A percentile compares a stretch with the other conserved stretches of the same genome.
Conservation (phyloP, 176 grass and related monocot genomes). For the Guadua angustifolia region DNA sequence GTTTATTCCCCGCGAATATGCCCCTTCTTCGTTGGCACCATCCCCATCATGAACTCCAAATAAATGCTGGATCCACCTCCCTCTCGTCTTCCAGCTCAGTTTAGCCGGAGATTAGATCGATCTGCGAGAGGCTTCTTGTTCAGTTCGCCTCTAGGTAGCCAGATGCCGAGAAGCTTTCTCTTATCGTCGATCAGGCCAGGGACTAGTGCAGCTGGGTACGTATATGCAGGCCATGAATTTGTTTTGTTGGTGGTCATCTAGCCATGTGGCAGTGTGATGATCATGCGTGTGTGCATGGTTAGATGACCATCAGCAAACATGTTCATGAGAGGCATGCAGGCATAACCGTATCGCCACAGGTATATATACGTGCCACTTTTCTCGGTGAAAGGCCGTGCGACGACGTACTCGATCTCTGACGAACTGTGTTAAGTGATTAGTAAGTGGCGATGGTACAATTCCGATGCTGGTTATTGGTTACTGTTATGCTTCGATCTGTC, state of each 20-base stretch:
- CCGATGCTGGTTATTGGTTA: neutral
- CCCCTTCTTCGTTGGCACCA: conserved; percentile 29
- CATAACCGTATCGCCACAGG: neutral
- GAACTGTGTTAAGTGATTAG: neutral
- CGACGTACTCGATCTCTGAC: neutral
- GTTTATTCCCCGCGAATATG: conserved; percentile 51
- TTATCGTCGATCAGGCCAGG: neutral
- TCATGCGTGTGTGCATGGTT: conserved; percentile 47
- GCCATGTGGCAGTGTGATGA: neutral
- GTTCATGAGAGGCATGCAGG: conserved; percentile 42
- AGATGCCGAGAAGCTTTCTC: neutral
- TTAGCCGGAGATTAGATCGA: neutral
- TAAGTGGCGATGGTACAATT: neutral
- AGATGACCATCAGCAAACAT: conserved; percentile 82
- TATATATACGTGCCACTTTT: neutral
- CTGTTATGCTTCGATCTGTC: neutral
- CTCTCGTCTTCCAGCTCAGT: conserved; percentile 19
- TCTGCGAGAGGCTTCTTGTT: neutral
- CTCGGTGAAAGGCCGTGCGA: neutral
- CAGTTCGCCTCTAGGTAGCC: neutral
- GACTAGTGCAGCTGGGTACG: neutral
- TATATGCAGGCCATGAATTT: conserved; percentile 7
- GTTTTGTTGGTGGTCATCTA: conserved; percentile 54
- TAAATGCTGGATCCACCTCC: conserved; percentile 27
- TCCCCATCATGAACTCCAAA: neutral